Percentiles rank a stretch among this genome's conserved stretches.
phyloP scores from a whole-genome alignment of 2,329 filamentous ascomycete species.

The Venturia aucupariae region DNA sequence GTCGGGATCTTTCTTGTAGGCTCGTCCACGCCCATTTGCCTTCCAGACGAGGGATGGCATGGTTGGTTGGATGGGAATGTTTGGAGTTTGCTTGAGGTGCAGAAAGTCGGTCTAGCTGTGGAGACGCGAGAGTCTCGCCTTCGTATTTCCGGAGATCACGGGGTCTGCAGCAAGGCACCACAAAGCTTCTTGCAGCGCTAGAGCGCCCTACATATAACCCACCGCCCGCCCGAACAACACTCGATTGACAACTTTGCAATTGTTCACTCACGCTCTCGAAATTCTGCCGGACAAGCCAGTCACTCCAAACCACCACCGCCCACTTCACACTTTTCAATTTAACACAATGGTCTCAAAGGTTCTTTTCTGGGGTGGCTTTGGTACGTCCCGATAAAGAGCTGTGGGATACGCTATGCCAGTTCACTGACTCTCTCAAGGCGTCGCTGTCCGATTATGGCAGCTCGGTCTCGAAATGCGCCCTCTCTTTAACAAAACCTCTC shows the following conservation, averaged over 20 bases:
- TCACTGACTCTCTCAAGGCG: constrained; percentile 48
- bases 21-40: not conserved
- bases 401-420: constrained; percentile 15
- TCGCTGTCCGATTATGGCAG: constrained; percentile 90
- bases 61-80: not conserved
- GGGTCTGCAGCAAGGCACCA: no score
- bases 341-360: constrained; percentile 43
- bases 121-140: not conserved
- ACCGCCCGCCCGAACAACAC: not conserved
- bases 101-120: not conserved
- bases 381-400: constrained; percentile 45
- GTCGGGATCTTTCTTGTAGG: constrained; percentile 2
- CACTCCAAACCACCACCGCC: not conserved
- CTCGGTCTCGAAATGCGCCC: constrained; percentile 98
- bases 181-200: no score
- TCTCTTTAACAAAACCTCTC: constrained; percentile 71
- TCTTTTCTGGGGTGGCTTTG: constrained; percentile 85
- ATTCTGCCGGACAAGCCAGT: not conserved
- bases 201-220: not conserved
- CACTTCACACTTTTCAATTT: not conserved
- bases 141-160: no score
- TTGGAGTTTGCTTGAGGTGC: not conserved
- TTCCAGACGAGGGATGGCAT: constrained; percentile 12
- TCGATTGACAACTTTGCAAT: not conserved
- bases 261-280: constrained; percentile 1